These are phyloP conservation scores for Daldinia sp. DNA, from an alignment of 2,329 filamentous ascomycete species.

Conservation along the genomic window DNA sequence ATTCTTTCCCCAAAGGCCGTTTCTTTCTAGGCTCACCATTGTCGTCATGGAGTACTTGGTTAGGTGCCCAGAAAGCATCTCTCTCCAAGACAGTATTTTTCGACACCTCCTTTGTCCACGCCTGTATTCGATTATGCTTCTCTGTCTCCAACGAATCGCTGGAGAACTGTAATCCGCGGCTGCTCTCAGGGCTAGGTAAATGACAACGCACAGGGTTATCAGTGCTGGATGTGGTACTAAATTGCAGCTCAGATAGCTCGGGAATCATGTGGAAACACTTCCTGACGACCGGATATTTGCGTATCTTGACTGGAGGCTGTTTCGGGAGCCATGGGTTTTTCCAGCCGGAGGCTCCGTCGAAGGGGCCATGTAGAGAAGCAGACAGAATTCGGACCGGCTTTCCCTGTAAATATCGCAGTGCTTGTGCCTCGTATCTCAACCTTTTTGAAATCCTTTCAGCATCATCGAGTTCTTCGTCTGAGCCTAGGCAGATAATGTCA, in stretches of 20 bases:
- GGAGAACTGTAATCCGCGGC: conserved; percentile 43
- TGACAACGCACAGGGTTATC: conserved; percentile 54
- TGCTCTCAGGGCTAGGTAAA: conserved; percentile 55
- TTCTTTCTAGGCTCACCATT: conserved; percentile 37
- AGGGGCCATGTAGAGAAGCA: conserved; percentile 71
- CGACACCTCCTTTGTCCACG: conserved; percentile 46
- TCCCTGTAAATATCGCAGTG: conserved; percentile 69
- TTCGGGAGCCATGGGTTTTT: conserved; percentile 64
- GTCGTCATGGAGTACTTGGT: conserved; percentile 10
- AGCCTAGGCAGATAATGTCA: conserved; percentile 67
- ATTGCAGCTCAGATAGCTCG: conserved; percentile 7
- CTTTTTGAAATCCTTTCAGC: conserved; percentile 62
- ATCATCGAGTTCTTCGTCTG: conserved; percentile 68
- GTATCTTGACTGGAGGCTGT: conserved; percentile 21
- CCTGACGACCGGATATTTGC: conserved; percentile 18
- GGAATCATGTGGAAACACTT: conserved; percentile 20
- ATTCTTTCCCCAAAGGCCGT: conserved; percentile 44
- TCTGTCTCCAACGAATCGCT: conserved; percentile 34
- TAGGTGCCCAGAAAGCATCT: conserved; percentile 51
- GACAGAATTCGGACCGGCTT: conserved; percentile 69
- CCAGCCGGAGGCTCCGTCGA: conserved; percentile 64
- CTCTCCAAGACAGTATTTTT: conserved; percentile 36
- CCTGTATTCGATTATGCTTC: conserved; percentile 44
- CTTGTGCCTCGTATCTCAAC: conserved; percentile 69
- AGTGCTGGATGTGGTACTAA: conserved; percentile 25